Conservation (phyloP, 1,284 basidiomycete genomes). For the Naganishia albida region DNA sequence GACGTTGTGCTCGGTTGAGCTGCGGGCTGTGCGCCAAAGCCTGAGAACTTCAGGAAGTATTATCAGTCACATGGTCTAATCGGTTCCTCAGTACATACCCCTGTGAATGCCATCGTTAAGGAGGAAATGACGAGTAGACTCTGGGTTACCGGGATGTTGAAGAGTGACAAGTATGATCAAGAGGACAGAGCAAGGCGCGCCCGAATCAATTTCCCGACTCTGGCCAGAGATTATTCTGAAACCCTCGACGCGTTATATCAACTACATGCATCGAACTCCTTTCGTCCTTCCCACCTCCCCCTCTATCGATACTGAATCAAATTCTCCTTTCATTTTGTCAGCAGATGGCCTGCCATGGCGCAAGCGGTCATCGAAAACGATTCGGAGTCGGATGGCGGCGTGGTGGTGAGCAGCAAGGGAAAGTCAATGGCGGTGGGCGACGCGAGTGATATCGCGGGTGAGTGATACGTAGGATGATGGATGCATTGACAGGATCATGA, state of each 20-base stretch:
- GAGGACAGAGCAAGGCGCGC: neutral
- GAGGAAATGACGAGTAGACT: neutral
- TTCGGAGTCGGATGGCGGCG: constrained; percentile 12
- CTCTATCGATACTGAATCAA: too few relatives aligned
- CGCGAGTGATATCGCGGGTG: constrained; percentile 18
- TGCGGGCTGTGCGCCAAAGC: constrained; percentile 12
- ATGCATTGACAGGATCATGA: constrained; percentile 22
- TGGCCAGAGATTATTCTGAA: neutral
- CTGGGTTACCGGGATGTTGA: neutral
- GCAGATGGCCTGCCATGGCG: constrained; percentile 2
- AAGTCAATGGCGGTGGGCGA: neutral
- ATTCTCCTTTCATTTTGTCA: too few relatives aligned
- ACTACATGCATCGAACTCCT: neutral
- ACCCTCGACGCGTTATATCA: neutral
- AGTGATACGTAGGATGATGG: constrained; percentile 26
- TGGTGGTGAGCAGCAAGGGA: neutral
- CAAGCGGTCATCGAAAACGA: constrained; percentile 13
- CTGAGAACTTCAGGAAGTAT: neutral
- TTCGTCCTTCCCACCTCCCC: neutral
- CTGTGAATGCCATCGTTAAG: constrained; percentile 14
- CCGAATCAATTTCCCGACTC: neutral
- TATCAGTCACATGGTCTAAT: neutral
- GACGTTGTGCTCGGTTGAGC: constrained; percentile 3
- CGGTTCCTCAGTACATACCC: neutral
- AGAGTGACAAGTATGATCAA: neutral